Evolutionary conservation across 768 basidiomycete species (phyloP).

Genomic region (Erythrobasidium yunnanense): DNA sequence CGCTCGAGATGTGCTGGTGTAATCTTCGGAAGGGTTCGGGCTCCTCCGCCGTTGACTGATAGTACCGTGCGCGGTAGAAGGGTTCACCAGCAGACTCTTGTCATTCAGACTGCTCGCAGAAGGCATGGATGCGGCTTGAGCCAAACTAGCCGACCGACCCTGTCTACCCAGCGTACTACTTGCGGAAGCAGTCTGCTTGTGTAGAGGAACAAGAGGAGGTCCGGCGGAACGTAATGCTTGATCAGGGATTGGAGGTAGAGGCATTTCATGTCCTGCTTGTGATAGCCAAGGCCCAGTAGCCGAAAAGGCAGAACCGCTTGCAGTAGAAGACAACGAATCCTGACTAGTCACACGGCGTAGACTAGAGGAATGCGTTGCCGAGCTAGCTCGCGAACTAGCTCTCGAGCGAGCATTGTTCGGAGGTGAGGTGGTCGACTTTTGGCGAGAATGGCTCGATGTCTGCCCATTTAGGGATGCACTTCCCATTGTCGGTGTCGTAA

Average conservation of each 20-base stretch:
- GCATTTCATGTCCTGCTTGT: too few relatives aligned
- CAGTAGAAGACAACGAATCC: conserved; percentile 10
- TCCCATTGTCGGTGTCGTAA: too few relatives aligned
- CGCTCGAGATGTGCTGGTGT: too few relatives aligned
- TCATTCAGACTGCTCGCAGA: not conserved
- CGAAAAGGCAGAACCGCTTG: not conserved
- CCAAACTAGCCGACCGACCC: conserved; percentile 1
- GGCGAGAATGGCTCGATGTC: too few relatives aligned
- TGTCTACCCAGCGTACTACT: not conserved
- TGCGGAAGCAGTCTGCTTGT: not conserved
- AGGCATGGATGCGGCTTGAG: not conserved
- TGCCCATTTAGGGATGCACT: too few relatives aligned
- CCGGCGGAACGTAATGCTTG: not conserved
- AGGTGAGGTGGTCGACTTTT: not conserved
- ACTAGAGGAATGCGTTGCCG: not conserved
- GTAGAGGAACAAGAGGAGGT: not conserved
- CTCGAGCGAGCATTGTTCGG: not conserved
- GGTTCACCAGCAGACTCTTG: conserved; percentile 47
- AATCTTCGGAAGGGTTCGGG: conserved; percentile 41
- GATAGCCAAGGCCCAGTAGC: too few relatives aligned
- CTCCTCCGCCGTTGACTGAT: conserved; percentile 62
- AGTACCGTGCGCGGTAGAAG: conserved; percentile 54
- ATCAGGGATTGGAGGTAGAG: not conserved
- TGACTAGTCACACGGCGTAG: conserved; percentile 8
- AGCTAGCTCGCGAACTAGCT: not conserved